Percentiles rank a stretch among this genome's conserved stretches.
Evolutionary conservation across 768 basidiomycete genomes (phyloP).

Genomic region (Dictyophora rubrovolvata): DNA sequence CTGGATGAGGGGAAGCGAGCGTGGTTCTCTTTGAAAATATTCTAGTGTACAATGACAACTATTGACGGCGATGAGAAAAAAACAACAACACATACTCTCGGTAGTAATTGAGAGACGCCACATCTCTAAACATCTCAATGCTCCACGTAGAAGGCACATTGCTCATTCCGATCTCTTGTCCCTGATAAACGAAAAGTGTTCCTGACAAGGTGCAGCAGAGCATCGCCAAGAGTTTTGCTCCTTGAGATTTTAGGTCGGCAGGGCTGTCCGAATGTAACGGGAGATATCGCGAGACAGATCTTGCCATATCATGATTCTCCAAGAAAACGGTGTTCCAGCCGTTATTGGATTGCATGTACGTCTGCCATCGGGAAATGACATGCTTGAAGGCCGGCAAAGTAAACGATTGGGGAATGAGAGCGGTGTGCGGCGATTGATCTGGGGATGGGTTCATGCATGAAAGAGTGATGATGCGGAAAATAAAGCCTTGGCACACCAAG

Average conservation of each 20-base stretch:
- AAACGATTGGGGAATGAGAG: slow-evolving; percentile 39
- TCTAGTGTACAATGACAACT: slow-evolving; percentile 19
- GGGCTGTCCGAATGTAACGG: slow-evolving; percentile 47
- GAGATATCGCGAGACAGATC: slow-evolving; percentile 43
- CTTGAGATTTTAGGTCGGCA: slow-evolving; percentile 34
- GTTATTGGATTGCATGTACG: slow-evolving; percentile 42
- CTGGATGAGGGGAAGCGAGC: slow-evolving; percentile 28
- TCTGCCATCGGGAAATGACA: slow-evolving; percentile 41
- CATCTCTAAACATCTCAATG: slow-evolving; percentile 64
- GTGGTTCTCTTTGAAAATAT: slow-evolving; percentile 24
- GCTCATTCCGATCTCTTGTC: slow-evolving; percentile 60
- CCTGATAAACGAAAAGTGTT: slow-evolving; percentile 66
- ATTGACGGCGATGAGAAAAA: neutral
- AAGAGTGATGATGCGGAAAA: no score
- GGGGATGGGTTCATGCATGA: neutral
- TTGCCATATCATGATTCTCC: slow-evolving; percentile 62
- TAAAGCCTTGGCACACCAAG: slow-evolving; percentile 23
- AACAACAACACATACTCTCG: slow-evolving; percentile 31
- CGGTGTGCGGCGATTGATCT: slow-evolving; percentile 5
- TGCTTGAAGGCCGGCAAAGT: slow-evolving; percentile 41
- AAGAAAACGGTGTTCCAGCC: slow-evolving; percentile 64
- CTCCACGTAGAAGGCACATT: slow-evolving; percentile 56
- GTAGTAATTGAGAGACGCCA: slow-evolving; percentile 53
- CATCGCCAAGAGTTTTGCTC: slow-evolving; percentile 56
- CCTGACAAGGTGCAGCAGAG: slow-evolving; percentile 53